Percentiles rank a stretch among this genome's conserved stretches.
Conservation (phyloP, 2,329 filamentous ascomycete species). For the Dothideomycetes sp. region DNA sequence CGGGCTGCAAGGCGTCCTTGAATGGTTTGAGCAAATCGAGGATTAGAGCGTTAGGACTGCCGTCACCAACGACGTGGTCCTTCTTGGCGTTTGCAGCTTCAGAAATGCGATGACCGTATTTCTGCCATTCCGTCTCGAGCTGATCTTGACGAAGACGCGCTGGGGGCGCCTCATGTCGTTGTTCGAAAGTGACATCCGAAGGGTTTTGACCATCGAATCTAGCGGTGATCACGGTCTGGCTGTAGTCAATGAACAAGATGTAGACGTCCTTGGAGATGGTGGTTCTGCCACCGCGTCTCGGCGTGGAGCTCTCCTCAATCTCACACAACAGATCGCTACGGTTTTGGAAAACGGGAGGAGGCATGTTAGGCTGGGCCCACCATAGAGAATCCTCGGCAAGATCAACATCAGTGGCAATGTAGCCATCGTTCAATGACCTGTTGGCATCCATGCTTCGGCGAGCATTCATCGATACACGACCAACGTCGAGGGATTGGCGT, state of each 20-base stretch:
- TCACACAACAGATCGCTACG: slow-evolving; percentile 78
- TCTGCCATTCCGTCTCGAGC: slow-evolving; percentile 74
- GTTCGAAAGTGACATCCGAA: slow-evolving; percentile 64
- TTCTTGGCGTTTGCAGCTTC: slow-evolving; percentile 63
- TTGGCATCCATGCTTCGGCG: slow-evolving; percentile 65
- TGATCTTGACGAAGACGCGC: slow-evolving; percentile 80
- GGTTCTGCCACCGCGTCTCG: slow-evolving; percentile 60
- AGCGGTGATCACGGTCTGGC: slow-evolving; percentile 78
- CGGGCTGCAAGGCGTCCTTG: slow-evolving; percentile 64
- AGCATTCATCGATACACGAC: slow-evolving; percentile 40
- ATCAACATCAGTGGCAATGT: slow-evolving; percentile 81
- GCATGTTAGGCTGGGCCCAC: slow-evolving; percentile 75
- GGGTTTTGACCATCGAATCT: slow-evolving; percentile 69
- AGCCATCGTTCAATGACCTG: slow-evolving; percentile 64
- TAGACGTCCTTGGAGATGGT: slow-evolving; percentile 71
- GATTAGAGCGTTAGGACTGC: slow-evolving; percentile 68
- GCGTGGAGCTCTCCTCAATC: slow-evolving; percentile 64
- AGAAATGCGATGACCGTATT: slow-evolving; percentile 70
- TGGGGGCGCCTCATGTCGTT: slow-evolving; percentile 79
- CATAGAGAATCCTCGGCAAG: slow-evolving; percentile 64
- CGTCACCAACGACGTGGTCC: slow-evolving; percentile 73
- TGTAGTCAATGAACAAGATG: slow-evolving; percentile 92
- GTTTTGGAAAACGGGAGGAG: slow-evolving; percentile 73
- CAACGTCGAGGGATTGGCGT: slow-evolving; percentile 46
- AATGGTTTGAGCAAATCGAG: slow-evolving; percentile 65